Evolutionary conservation across 2,329 filamentous ascomycete genomes (phyloP), one percentile per base, ranked within the genome.

Genomic region (Fusarium fracticaudum): DNA sequence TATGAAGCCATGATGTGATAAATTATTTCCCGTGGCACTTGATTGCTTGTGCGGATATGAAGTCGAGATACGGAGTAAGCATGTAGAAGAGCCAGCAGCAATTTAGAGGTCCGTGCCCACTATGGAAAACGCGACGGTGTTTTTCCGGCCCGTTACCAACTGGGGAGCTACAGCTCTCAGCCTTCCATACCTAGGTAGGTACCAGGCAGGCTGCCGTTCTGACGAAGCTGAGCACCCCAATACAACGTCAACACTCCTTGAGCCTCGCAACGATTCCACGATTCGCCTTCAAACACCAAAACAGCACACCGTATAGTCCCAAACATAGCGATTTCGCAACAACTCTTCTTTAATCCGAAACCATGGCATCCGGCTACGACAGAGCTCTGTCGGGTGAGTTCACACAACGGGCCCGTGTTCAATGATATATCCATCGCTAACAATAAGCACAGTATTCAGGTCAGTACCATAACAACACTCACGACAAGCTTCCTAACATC

Each of bases 361-460:
- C 45, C 79, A 91, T 97, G 94, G 93, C 95, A 85, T 98, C 95
- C 80, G 96, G 96, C 86, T 99, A 99, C 87, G 96, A 99, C 88
- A 94, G 96, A 93, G 96, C 96, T 86, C 92, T 98, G 85, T 98
- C 96, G 87, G 96, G 95, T 98, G 91, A 87, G 92, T 82, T 65
- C n/a, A 60, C 43, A 64, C 51, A 73, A 55, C 83, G 74, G 75
- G 75, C 65, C 70, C 44, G 60, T 54, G 54, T 45, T 66, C 73
- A 64, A 69, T 73, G 70, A 83, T 83, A 81, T 77, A 78, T 79
- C 79, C 77, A 78, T 79, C 79, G 81, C 86, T 90, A 86, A 89
- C 83, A 72, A 50, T 72, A 66, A 77, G 74, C 82, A 75, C 79
- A 97, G 95, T 98, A 83, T 98, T 98, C 86, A 94, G 92, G 92